Evolutionary conservation across 768 basidiomycete genomes (phyloP).

Genomic region (Gautieria morchelliformis): DNA sequence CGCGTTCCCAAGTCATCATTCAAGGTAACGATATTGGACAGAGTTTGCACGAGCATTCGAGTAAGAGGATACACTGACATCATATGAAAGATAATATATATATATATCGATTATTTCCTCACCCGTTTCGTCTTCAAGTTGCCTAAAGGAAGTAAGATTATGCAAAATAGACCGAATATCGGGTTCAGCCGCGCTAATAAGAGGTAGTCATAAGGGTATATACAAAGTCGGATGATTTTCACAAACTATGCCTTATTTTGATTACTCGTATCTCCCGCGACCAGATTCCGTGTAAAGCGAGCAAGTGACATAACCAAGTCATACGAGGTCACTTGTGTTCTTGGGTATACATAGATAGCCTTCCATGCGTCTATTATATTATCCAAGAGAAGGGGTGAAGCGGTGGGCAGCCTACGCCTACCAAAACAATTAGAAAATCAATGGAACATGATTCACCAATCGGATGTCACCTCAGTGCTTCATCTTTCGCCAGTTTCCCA

Average conservation of each 20-base stretch:
- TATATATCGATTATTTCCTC: constrained; percentile 15
- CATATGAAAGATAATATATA: neutral
- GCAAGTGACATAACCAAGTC: constrained; percentile 34
- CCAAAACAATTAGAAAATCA: neutral
- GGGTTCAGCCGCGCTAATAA: constrained; percentile 56
- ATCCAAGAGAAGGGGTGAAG: constrained; percentile 43
- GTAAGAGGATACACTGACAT: constrained; percentile 50
- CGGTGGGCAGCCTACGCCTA: constrained; percentile 28
- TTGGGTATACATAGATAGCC: neutral
- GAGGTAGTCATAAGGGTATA: neutral
- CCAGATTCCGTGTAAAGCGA: constrained; percentile 76
- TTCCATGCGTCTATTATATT: constrained; percentile 49
- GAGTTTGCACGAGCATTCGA: constrained; percentile 61
- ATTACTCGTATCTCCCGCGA: constrained; percentile 65
- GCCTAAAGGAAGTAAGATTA: constrained; percentile 68
- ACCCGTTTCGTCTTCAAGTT: constrained; percentile 55
- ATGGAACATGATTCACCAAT: neutral
- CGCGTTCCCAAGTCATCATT: constrained; percentile 48
- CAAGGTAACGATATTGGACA: constrained; percentile 77
- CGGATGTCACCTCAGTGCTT: constrained; percentile 22
- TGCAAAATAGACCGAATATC: constrained; percentile 58
- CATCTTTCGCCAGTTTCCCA: constrained; percentile 39
- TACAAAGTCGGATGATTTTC: constrained; percentile 4
- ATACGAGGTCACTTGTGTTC: constrained; percentile 16
- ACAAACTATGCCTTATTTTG: constrained; percentile 68